These are phyloP conservation scores for Fusarium dlaminii DNA, from an alignment of 2,329 filamentous ascomycete genomes.

Conservation along the genomic window DNA sequence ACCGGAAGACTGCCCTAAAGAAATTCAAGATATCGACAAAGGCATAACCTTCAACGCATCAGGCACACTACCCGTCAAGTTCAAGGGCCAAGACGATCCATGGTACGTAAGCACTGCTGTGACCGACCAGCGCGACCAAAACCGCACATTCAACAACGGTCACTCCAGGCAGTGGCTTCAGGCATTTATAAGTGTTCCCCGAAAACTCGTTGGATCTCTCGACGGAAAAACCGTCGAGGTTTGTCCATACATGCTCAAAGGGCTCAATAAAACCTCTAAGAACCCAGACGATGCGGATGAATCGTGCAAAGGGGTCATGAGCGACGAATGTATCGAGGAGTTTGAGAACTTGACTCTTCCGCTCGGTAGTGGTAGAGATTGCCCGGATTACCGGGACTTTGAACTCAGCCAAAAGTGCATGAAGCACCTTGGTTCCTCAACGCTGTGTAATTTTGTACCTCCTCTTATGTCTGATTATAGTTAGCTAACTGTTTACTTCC, in stretches of 20 bases:
- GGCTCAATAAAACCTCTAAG: not conserved
- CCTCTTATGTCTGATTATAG: rapidly evolving
- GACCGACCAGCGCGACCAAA: not conserved
- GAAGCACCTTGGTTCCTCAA: too few relatives aligned
- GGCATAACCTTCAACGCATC: not conserved
- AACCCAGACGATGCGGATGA: not conserved
- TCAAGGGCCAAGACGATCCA: not conserved
- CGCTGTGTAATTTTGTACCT: too few relatives aligned
- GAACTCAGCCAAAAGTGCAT: not conserved
- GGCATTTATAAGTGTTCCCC: not conserved
- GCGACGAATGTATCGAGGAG: not conserved
- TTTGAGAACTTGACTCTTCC: not conserved
- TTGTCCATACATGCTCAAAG: not conserved
- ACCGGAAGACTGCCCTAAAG: not conserved
- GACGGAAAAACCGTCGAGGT: not conserved
- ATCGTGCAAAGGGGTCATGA: not conserved
- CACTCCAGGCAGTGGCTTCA: not conserved
- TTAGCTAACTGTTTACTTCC: not conserved
- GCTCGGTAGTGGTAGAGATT: rapidly evolving
- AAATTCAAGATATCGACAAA: not conserved
- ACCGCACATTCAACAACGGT: not conserved
- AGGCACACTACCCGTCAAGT: not conserved
- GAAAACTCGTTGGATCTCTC: not conserved
- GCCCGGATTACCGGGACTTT: rapidly evolving
- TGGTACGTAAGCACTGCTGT: not conserved